These are phyloP conservation scores for Colletotrichum spinosum DNA, from an alignment of 2,329 filamentous ascomycete species.

Conservation along the genomic window DNA sequence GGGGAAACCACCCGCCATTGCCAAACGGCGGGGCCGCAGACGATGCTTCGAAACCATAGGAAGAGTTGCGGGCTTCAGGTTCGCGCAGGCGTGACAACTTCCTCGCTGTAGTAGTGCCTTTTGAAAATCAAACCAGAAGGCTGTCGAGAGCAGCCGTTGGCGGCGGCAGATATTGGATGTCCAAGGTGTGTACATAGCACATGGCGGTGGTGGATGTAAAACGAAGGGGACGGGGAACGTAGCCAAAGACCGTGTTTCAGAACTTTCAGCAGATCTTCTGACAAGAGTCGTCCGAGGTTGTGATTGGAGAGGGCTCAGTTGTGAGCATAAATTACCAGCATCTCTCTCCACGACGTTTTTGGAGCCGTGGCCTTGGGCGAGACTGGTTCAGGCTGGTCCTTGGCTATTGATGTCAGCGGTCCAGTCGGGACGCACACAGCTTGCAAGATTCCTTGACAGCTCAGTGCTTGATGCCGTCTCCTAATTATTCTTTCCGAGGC, in stretches of 20 bases:
- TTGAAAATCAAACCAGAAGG: conserved; percentile 2
- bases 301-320: conserved; percentile 26
- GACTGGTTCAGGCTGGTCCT: conserved; percentile 23
- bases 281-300: conserved; percentile 34
- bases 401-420: conserved; percentile 31
- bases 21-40: too few species aligned
- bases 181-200: conserved; percentile 31
- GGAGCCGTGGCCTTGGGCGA: conserved; percentile 18
- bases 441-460: conserved; percentile 31
- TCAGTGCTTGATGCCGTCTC: conserved; percentile 9
- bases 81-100: too few species aligned
- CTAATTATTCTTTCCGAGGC: conserved; percentile 15
- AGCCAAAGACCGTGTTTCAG: conserved; percentile 35
- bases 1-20: not conserved
- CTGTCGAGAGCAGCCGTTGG: conserved; percentile 23
- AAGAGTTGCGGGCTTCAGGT: too few species aligned
- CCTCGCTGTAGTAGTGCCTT: not conserved
- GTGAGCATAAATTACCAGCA: conserved; percentile 36
- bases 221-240: conserved; percentile 20
- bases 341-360: conserved; percentile 26
- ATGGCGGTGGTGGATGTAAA: conserved; percentile 14
- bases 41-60: too few species aligned
- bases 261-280: conserved; percentile 34
- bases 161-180: conserved; percentile 28
- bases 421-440: conserved; percentile 25